A percentile compares a stretch with the other conserved stretches of the same genome.
phyloP scores from a whole-genome alignment of 306 rosid genomes.

The Rosa rugosa region DNA sequence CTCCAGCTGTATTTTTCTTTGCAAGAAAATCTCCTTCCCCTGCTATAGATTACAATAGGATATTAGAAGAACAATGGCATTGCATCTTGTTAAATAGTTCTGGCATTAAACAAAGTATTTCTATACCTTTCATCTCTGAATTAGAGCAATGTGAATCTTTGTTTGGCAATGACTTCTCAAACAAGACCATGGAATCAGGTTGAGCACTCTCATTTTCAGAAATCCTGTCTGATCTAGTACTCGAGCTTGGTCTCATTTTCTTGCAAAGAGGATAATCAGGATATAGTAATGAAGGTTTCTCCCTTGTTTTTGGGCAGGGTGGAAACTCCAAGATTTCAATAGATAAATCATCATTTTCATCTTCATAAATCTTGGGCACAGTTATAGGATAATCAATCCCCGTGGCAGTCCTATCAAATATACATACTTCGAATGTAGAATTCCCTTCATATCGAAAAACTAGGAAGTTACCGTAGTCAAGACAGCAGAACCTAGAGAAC shows the following conservation, averaged over 20 bases:
- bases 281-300: not conserved
- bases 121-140: not conserved
- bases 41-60: not conserved
- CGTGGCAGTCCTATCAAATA: constrained; percentile 5
- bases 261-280: constrained; percentile 2
- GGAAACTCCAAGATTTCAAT: not conserved
- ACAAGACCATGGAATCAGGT: not conserved
- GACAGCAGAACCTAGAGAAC: not conserved
- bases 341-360: not conserved
- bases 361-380: not conserved
- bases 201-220: not conserved
- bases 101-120: not conserved
- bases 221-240: not conserved
- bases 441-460: constrained; percentile 10
- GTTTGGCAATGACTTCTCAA: not conserved
- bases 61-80: not conserved
- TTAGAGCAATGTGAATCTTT: not conserved
- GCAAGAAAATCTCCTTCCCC: not conserved
- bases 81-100: not conserved
- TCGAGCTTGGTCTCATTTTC: not conserved
- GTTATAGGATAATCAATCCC: constrained; percentile 15
- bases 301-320: not conserved
- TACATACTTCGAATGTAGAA: not conserved
- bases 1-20: not conserved
- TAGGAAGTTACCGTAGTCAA: not conserved